Base-by-base conservation (phyloP, 2,329 filamentous ascomycete species). In the Colletotrichum sp. region DNA sequence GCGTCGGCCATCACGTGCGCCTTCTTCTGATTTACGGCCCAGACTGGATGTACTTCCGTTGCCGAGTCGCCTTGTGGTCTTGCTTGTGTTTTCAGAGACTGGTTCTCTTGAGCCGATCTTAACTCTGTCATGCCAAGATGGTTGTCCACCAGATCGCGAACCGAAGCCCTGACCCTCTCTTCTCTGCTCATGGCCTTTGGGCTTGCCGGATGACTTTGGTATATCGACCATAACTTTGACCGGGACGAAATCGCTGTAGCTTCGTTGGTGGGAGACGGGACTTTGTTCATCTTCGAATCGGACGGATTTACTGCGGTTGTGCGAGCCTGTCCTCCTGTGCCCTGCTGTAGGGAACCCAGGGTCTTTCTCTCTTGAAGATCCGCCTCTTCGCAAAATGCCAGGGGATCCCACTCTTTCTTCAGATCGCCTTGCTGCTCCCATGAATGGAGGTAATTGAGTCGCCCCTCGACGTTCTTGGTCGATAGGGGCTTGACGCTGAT, bases 181-280 rank as follows among this genome's bases (percentile, higher is more conserved):
- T 13, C 43, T 61, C 31, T 29, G 31, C 61, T 29, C 51, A 24
- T 24, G 12, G 27, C 18, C 66, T 67, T 33, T 47, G 70, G 72
- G 33, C 73, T 76, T 78, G 66, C 75, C 74, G 71, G 76, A 77
- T 75, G 78, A 76, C 66, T 71, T 55, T 83, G 69, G 79, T 75
- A 81, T 61, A 73, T 76, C 73, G 69, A 76, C 76, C 69, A 83
- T 79, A 63, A 78, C 67, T 82, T 79, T 43, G 76, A 83, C 78
- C 71, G 84, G 80, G 74, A 84, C 82, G 78, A 83, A 79, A 72
- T 85, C 82, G 72, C 82, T 84, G 78, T 82, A 82, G 77, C 79
- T 82, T 38, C 75, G 76, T 27, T 57, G 21, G 12, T 31, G 51
- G 16, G 51, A 38, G 9, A 34, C 34, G 21, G 27, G 33, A 38